phyloP scores from a whole-genome alignment of 1,139 yeast species.

The Ogataea hybrid region DNA sequence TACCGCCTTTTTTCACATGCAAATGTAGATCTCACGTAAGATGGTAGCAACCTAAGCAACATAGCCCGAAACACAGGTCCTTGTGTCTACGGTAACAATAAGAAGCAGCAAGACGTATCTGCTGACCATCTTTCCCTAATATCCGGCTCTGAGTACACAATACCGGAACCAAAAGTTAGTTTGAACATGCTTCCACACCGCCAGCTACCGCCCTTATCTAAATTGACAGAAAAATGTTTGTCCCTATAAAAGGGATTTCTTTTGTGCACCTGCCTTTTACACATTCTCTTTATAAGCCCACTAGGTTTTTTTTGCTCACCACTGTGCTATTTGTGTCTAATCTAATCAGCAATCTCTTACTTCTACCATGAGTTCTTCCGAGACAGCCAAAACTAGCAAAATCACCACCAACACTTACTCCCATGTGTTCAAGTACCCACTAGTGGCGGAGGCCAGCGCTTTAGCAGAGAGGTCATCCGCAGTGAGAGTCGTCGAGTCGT shows the following conservation, averaged over 20 bases:
- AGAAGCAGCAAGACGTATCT: neutral
- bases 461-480: slow-evolving; percentile 11
- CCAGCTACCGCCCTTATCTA: slow-evolving; percentile 5
- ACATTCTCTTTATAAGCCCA: neutral
- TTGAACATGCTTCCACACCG: slow-evolving; percentile 1
- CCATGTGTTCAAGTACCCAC: slow-evolving; percentile 22
- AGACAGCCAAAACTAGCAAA: slow-evolving; percentile 9
- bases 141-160: neutral
- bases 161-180: neutral
- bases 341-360: neutral
- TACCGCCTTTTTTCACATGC: neutral
- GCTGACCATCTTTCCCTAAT: neutral
- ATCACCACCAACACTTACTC: slow-evolving; percentile 16
- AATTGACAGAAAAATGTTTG: slow-evolving; percentile 6
- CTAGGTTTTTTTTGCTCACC: neutral
- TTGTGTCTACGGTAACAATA: neutral
- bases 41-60: neutral
- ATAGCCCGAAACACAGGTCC: neutral
- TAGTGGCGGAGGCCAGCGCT: slow-evolving; percentile 16
- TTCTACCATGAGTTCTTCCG: slow-evolving; percentile 6
- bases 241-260: slow-evolving; percentile 5
- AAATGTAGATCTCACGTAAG: neutral
- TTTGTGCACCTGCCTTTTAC: neutral
- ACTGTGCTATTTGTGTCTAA: neutral
- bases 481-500: slow-evolving; percentile 10